A percentile compares a stretch with the other conserved stretches of the same genome.
phyloP scores from a whole-genome alignment of 2,329 filamentous ascomycete genomes.

The Blastomyces parvus region DNA sequence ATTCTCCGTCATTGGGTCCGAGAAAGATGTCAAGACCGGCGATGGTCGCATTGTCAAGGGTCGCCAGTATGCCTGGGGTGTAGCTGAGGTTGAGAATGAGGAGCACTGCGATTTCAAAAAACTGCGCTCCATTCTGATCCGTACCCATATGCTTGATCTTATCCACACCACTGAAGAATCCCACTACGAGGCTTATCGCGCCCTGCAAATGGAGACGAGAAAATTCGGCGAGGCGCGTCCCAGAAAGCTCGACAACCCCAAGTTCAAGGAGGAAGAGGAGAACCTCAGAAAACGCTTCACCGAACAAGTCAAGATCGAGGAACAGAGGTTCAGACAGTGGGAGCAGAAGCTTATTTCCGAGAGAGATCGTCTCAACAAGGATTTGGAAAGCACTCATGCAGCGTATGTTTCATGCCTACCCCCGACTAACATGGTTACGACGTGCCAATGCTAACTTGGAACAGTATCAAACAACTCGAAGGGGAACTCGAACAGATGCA shows the following conservation, averaged over 20 bases:
- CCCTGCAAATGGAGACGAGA: slow-evolving; percentile 98
- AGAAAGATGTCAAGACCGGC: slow-evolving; percentile 96
- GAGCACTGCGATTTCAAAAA: slow-evolving; percentile 99
- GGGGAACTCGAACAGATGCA: slow-evolving; percentile 89
- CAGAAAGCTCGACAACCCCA: slow-evolving; percentile 98
- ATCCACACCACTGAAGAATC: slow-evolving; percentile 99
- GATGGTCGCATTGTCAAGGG: slow-evolving; percentile 98
- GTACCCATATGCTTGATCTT: slow-evolving; percentile 98
- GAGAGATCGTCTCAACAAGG: slow-evolving; percentile 98
- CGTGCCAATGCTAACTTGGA: slow-evolving; percentile 21
- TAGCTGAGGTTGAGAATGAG: slow-evolving; percentile 98
- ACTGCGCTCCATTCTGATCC: slow-evolving; percentile 94
- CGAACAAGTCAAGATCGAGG: slow-evolving; percentile 99
- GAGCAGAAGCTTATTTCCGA: slow-evolving; percentile 99
- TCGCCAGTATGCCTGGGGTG: slow-evolving; percentile 98
- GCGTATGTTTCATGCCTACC: slow-evolving; percentile 37
- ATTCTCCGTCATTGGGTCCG: slow-evolving; percentile 95
- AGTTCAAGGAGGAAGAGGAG: slow-evolving; percentile 99
- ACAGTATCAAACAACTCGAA: slow-evolving; percentile 52
- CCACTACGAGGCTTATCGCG: slow-evolving; percentile 98
- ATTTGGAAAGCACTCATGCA: slow-evolving; percentile 94
- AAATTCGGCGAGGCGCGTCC: slow-evolving; percentile 98
- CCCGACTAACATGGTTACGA: not conserved
- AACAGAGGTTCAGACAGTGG: slow-evolving; percentile 98
- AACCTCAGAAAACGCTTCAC: slow-evolving; percentile 97